A percentile compares a stretch with the other conserved stretches of the same genome.
Conservation (phyloP, 768 basidiomycete species). For the Naganishia vishniacii region DNA sequence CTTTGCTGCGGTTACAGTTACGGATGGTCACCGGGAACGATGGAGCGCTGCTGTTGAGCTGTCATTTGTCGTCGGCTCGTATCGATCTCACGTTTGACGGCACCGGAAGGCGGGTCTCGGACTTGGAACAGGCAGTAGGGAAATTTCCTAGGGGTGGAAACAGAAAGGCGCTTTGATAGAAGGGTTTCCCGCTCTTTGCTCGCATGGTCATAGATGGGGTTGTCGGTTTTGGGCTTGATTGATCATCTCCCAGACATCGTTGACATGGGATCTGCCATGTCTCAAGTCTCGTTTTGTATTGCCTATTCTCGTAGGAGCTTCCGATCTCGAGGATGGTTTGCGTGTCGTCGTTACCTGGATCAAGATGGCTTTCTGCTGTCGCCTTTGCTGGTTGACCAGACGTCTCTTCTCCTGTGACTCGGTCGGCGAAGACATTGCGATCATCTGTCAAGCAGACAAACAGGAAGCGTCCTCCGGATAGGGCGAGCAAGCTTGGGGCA, state of each 20-base stretch:
- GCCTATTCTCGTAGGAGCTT: not conserved
- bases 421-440: not conserved
- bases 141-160: not conserved
- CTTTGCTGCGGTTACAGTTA: not conserved
- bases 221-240: not conserved
- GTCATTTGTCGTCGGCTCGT: not conserved
- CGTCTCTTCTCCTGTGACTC: slow-evolving; percentile 1
- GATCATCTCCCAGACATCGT: not conserved
- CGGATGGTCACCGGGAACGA: not conserved
- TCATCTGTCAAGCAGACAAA: not conserved
- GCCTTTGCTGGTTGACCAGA: not conserved
- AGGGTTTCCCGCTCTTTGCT: not conserved
- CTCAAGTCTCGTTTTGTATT: not conserved
- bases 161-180: not conserved
- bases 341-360: not conserved
- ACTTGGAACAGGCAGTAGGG: not conserved
- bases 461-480: not conserved
- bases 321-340: not conserved
- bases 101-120: not conserved
- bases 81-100: slow-evolving; percentile 10
- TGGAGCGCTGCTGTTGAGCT: not conserved
- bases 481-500: not conserved
- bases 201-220: not conserved
- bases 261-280: not conserved
- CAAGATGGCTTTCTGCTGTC: not conserved